Conservation (phyloP, 768 basidiomycete species). For the Kondoa malvinella region DNA sequence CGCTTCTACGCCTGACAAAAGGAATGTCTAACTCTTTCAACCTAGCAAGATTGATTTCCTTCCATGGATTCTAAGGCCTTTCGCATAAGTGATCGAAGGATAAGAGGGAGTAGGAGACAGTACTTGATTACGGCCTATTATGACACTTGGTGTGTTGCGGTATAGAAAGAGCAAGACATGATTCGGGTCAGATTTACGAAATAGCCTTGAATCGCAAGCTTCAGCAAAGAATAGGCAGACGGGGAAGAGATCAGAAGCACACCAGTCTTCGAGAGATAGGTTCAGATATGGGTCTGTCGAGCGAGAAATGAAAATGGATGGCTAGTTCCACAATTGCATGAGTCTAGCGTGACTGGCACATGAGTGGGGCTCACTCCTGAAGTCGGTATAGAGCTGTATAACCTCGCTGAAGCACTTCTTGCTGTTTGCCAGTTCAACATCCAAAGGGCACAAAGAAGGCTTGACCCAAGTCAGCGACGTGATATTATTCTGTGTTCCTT, state of each 20-base stretch:
- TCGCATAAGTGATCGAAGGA: background rate
- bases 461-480: no score
- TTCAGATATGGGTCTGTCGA: slow-evolving; percentile 78
- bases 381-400: no score
- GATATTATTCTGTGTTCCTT: no score
- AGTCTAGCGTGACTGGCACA: no score
- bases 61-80: slow-evolving; percentile 76
- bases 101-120: slow-evolving; percentile 12
- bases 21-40: slow-evolving; percentile 45
- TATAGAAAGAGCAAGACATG: slow-evolving; percentile 70
- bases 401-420: no score
- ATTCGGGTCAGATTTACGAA: slow-evolving; percentile 52
- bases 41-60: slow-evolving; percentile 64
- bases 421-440: no score
- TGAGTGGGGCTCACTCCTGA: no score
- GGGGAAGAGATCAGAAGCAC: slow-evolving; percentile 24
- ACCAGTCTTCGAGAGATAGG: slow-evolving; percentile 82
- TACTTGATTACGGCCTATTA: slow-evolving; percentile 75
- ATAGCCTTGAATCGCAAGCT: slow-evolving; percentile 44
- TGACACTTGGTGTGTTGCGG: slow-evolving; percentile 68
- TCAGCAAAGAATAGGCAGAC: background rate
- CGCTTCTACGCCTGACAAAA: slow-evolving; percentile 68
- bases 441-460: no score
- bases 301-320: slow-evolving; percentile 41
- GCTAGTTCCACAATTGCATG: slow-evolving; percentile 5